phyloP scores from a whole-genome alignment of 148 eudicot genomes.

The Pouteria glomerata region DNA sequence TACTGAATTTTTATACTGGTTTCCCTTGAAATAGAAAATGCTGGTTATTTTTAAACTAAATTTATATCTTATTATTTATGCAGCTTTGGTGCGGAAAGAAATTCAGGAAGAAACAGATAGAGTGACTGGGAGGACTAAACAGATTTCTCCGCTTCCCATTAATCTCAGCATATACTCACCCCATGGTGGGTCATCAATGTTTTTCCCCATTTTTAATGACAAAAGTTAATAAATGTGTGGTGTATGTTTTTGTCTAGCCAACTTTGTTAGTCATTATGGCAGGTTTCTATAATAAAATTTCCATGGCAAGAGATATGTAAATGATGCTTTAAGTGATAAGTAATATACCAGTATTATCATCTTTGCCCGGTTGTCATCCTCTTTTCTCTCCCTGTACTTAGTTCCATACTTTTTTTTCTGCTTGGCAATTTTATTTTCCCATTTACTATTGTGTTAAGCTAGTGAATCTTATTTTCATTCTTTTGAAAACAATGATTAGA shows the following conservation, averaged over 20 bases:
- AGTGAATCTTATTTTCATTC: background rate
- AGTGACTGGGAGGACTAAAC: slow-evolving; percentile 47
- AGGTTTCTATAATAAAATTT: too few species aligned
- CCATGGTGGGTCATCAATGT: too few species aligned
- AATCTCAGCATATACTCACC: slow-evolving; percentile 61
- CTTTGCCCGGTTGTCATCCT: background rate
- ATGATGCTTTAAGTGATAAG: too few species aligned
- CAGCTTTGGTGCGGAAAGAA: slow-evolving; percentile 57
- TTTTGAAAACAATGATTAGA: background rate
- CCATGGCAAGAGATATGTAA: too few species aligned
- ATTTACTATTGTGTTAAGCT: background rate
- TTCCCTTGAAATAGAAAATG: background rate
- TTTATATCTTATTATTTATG: slow-evolving; percentile 12
- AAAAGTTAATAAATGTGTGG: too few species aligned
- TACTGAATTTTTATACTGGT: background rate
- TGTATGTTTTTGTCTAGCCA: too few species aligned
- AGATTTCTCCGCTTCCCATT: slow-evolving; percentile 52
- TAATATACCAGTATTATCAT: too few species aligned
- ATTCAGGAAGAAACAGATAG: slow-evolving; percentile 65
- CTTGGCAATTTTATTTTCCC: background rate
- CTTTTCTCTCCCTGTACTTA: background rate
- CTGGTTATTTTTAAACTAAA: background rate
- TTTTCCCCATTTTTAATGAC: too few species aligned
- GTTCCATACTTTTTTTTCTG: background rate
- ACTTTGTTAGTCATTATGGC: too few species aligned